Conservation (phyloP, 2,329 filamentous ascomycete genomes). For the Epichloe aotearoae region DNA sequence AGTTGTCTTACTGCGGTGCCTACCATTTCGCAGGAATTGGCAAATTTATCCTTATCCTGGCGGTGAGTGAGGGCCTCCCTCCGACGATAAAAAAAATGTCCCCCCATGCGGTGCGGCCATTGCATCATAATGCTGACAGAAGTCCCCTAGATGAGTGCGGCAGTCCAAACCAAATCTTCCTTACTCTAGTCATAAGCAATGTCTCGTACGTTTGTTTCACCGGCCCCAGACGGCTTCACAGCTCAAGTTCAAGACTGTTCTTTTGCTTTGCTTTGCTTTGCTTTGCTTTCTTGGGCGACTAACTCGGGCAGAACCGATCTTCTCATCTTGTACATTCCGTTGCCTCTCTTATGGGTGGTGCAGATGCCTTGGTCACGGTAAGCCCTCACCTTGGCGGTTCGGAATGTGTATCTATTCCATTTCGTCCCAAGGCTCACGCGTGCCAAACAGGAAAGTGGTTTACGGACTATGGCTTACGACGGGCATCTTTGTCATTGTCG, state of each 20-base stretch:
- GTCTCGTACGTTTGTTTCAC: constrained; percentile 8
- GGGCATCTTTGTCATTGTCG: constrained; percentile 14
- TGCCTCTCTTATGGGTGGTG: constrained; percentile 13
- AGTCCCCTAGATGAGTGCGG: constrained; percentile 9
- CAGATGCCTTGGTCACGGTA: constrained; percentile 11
- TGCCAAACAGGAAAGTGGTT: constrained; percentile 9
- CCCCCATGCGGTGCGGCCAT: too few species aligned
- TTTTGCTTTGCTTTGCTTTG: background rate
- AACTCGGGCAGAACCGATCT: constrained; percentile 9
- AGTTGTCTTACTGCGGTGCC: constrained; percentile 11
- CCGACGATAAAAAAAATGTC: background rate
- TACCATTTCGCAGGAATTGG: constrained; percentile 14
- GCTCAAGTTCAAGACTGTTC: background rate
- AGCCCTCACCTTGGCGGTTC: background rate
- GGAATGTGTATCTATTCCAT: too few species aligned
- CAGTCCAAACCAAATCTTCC: constrained; percentile 10
- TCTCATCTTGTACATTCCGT: constrained; percentile 12
- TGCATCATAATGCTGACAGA: background rate
- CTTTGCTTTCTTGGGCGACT: background rate
- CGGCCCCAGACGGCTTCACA: too few species aligned
- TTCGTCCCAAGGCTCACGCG: background rate
- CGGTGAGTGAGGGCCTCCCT: constrained; percentile 3
- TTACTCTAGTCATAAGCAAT: constrained; percentile 12
- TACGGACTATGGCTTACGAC: constrained; percentile 13
- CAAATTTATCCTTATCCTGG: constrained; percentile 14